Evolutionary conservation across 1,139 yeast genomes (phyloP), one percentile per base, ranked within the genome.

Genomic region (Diutina pseudorugosa): DNA sequence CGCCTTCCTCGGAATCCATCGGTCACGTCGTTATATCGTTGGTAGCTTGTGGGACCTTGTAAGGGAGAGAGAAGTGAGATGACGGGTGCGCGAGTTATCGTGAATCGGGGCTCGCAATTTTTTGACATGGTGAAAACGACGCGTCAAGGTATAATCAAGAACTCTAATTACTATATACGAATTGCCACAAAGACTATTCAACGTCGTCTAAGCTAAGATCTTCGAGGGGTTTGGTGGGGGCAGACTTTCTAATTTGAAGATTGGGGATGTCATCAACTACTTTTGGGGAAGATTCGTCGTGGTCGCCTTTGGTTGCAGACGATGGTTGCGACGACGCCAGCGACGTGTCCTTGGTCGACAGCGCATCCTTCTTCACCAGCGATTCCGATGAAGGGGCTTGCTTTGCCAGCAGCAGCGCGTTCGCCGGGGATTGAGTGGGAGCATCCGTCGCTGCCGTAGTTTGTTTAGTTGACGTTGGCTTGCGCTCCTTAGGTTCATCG

Each of bases 401-500:
- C n/a, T 11, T 30, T 11, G 36, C n/a, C 36, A 30, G 36, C 36
- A 30, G 36, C 36, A 14, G n/a, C 11, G 8, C 30, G 11, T 9
- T 3, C 5, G 8, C 11, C 2, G 30, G 11, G 30, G 8, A 9
- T 12, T 27, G 8, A 12, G 30, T 12, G 2, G 30, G 8, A 27
- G 8, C 30, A 1, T 27, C 11, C 8, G n/a, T 14, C n/a, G n/a
- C 1, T 11, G 36, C 11, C 36, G 12, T 14, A 14, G 36, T 14
- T 11, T 11, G 14, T 2, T 9, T 30, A 14, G 12, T 14, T 30
- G 30, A 27, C 11, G 11, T 40, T 8, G n/a, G n/a, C 20, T 40
- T 40, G 42, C 20, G 47, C 9, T 43, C 7, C 14, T 43, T 25
- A 7, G 47, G 47, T 48, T 73, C 78, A 48, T 72, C 70, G 16